Evolutionary conservation across 1,139 yeast species (phyloP), one percentile per base, ranked within the genome.

Genomic region (Blastobotrys illinoisensis): DNA sequence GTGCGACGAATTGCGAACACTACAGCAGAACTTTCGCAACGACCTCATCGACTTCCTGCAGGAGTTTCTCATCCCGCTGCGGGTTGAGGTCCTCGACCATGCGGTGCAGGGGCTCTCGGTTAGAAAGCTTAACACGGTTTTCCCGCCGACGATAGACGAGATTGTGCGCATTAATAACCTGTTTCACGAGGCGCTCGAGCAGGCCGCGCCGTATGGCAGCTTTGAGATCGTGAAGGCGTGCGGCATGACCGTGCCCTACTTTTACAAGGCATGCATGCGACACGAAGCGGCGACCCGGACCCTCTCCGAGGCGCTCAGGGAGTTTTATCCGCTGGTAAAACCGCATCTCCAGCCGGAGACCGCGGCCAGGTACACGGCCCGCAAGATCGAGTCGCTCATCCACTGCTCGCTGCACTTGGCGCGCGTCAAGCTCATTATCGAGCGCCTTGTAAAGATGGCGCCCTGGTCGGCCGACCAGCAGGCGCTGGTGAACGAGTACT

Each of bases 141-240:
- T 91, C 66, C 97, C 98, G 1, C 97, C 97, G 0, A 91, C 98
- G 0, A 86, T 91, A 32, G 98, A 91, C 70, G 98, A 91, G 71
- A 83, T 91, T 20, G 87, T 96, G 14, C 77, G 97, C 63, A 84
- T 91, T 46, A 90, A 90, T 66, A 88, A 96, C 67, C 83, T 91
- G 4, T 81, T 89, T 56, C 79, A 86, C 60, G 96, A 87, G 62
- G 81, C 95, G 19, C 72, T 91, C 55, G 80, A 80, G 53, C 73
- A 79, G 19, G 95, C 97, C 0, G 66, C 76, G 2, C 81, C 84
- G 0, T 81, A 70, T 65, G 97, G 97, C 2, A 73, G 82, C 46
- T 82, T 80, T 58, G 97, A 91, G 67, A 76, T 88, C 5, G 69
- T 91, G 55, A 83, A 81, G 60, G 96, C 93, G 0, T 79, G 93